Conservation (phyloP, 768 basidiomycete genomes). For the Auriculariales sp. region DNA sequence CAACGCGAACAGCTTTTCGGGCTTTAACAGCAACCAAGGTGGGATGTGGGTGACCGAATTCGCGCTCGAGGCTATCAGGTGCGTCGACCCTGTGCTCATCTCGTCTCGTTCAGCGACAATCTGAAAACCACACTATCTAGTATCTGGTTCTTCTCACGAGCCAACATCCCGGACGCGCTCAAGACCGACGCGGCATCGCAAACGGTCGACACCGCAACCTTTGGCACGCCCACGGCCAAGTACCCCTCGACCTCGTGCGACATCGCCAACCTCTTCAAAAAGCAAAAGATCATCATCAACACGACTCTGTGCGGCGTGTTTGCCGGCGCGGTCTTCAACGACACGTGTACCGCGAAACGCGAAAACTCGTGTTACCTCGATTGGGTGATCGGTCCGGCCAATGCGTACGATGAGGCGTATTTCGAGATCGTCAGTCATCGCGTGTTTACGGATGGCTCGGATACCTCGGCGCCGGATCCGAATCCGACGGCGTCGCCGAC, state of each 20-base stretch:
- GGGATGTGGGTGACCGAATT: conserved; percentile 69
- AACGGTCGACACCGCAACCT: conserved; percentile 32
- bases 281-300: background rate
- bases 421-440: background rate
- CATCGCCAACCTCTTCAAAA: background rate
- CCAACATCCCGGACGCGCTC: conserved; percentile 31
- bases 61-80: conserved; percentile 51
- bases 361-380: conserved; percentile 1
- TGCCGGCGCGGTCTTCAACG: background rate
- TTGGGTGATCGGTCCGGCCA: background rate
- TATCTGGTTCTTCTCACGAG: conserved; percentile 13
- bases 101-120: too few species aligned
- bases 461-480: background rate
- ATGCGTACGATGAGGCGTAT: background rate
- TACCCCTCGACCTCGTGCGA: conserved; percentile 47
- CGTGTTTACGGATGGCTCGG: background rate
- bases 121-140: background rate
- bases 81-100: conserved; percentile 13
- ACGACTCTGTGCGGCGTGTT: background rate
- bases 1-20: conserved; percentile 44
- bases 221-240: conserved; percentile 54
- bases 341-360: background rate
- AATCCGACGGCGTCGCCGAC: too few species aligned
- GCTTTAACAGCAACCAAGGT: conserved; percentile 50
- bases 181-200: conserved; percentile 30